Percentiles rank a stretch among this genome's conserved stretches.
phyloP scores from a whole-genome alignment of 1,284 basidiomycete genomes.

The Ganoderma meredithae region DNA sequence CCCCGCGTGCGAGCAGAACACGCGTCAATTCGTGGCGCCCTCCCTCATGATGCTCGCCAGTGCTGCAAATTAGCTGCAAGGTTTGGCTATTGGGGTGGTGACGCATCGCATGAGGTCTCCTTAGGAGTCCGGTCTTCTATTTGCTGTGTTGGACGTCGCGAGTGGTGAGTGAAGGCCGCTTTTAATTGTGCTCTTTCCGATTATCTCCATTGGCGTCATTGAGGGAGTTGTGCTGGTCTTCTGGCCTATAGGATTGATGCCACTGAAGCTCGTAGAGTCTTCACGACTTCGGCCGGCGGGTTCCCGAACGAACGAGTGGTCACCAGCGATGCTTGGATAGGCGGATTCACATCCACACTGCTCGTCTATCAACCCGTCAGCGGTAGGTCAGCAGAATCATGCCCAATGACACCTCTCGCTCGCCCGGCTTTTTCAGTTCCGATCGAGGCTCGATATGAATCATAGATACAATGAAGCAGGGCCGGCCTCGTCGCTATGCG shows the following conservation, averaged over 20 bases:
- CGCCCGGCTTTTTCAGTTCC: neutral
- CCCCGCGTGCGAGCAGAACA: neutral
- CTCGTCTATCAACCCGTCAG: neutral
- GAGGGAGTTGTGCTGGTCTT: neutral
- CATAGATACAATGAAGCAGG: neutral
- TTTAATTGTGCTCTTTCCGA: neutral
- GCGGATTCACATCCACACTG: neutral
- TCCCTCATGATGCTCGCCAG: neutral
- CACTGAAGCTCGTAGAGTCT: neutral
- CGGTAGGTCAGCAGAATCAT: neutral
- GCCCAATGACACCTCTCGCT: neutral
- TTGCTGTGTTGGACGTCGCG: neutral
- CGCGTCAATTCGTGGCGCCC: neutral
- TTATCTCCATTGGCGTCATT: neutral
- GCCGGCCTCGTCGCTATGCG: neutral
- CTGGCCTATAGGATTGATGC: neutral
- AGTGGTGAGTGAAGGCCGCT: neutral
- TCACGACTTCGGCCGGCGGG: neutral
- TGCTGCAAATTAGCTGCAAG: constrained; percentile 1
- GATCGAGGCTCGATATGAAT: neutral
- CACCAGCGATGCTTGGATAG: neutral
- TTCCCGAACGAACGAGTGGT: neutral
- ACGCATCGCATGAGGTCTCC: neutral
- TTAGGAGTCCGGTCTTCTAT: neutral
- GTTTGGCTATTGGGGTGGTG: neutral